Evolutionary conservation across 2,329 filamentous ascomycete genomes (phyloP).

Genomic region (Dothistroma pini): DNA sequence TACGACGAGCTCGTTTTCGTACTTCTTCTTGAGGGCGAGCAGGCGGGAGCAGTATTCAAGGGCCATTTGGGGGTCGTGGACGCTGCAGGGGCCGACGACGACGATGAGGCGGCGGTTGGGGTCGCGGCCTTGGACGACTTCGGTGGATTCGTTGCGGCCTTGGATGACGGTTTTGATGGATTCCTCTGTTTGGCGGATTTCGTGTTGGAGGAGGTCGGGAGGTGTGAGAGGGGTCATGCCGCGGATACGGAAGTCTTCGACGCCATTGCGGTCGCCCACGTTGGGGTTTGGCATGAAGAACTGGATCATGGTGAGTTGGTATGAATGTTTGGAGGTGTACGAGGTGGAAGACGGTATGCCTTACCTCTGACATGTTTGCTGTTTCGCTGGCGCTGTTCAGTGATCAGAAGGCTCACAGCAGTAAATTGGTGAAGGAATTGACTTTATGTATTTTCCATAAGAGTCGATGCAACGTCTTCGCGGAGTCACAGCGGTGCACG

Average conservation of each 20-base stretch:
- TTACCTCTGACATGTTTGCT: conserved; percentile 6
- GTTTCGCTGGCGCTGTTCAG: neutral
- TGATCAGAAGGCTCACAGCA: neutral
- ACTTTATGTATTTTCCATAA: neutral
- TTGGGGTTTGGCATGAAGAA: conserved; percentile 51
- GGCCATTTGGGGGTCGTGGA: conserved; percentile 88
- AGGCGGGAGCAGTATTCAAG: conserved; percentile 90
- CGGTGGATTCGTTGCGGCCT: conserved; percentile 58
- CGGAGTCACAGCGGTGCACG: neutral
- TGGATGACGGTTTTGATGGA: conserved; percentile 55
- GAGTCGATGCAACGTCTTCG: neutral
- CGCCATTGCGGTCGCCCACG: conserved; percentile 48
- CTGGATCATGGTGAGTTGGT: conserved; percentile 31
- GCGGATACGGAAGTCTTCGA: conserved; percentile 56
- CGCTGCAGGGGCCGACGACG: conserved; percentile 91
- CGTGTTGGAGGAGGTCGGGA: conserved; percentile 90
- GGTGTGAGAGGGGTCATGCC: conserved; percentile 70
- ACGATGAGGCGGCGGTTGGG: conserved; percentile 61
- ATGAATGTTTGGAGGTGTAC: neutral
- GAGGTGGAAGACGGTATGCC: neutral
- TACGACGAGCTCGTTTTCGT: conserved; percentile 84
- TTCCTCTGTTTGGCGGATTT: conserved; percentile 61
- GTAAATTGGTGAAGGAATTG: neutral
- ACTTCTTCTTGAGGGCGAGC: conserved; percentile 76
- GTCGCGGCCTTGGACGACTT: conserved; percentile 59